Conservation (phyloP, 2,329 filamentous ascomycete genomes). For the Fusarium sp. region DNA sequence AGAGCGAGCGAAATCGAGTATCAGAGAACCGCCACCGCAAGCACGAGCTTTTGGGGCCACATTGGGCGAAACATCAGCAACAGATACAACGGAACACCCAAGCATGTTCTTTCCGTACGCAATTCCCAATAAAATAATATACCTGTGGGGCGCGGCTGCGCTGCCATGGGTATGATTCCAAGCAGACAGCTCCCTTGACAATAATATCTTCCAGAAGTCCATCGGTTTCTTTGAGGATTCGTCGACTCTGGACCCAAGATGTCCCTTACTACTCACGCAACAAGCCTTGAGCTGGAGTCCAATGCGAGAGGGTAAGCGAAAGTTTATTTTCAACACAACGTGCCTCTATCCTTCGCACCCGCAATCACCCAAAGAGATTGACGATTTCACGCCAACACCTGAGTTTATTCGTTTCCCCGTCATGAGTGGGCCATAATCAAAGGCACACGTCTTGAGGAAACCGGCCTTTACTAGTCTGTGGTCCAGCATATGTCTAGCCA, state of each 20-base stretch:
- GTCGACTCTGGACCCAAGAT: constrained; percentile 4
- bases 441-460: constrained; percentile 2
- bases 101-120: constrained; percentile 2
- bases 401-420: constrained; percentile 14
- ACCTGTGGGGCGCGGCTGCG: constrained; percentile 22
- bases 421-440: constrained; percentile 3
- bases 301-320: constrained; percentile 3
- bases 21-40: constrained; percentile 1
- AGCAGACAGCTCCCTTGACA: constrained; percentile 13
- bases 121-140: constrained; percentile 24
- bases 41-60: constrained; percentile 15
- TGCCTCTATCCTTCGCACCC: background rate
- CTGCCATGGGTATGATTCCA: constrained; percentile 11
- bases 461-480: background rate
- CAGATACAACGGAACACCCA: constrained; percentile 18
- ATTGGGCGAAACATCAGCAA: constrained; percentile 1
- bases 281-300: constrained; percentile 1
- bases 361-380: background rate
- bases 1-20: background rate
- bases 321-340: background rate
- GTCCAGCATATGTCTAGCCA: constrained; percentile 3
- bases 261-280: constrained; percentile 1
- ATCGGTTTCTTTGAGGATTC: constrained; percentile 8
- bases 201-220: constrained; percentile 41
- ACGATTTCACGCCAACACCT: background rate